Evolutionary conservation across 192 early-diverging fungal genomes (phyloP).

Genomic region (Radiomyces spectabilis): DNA sequence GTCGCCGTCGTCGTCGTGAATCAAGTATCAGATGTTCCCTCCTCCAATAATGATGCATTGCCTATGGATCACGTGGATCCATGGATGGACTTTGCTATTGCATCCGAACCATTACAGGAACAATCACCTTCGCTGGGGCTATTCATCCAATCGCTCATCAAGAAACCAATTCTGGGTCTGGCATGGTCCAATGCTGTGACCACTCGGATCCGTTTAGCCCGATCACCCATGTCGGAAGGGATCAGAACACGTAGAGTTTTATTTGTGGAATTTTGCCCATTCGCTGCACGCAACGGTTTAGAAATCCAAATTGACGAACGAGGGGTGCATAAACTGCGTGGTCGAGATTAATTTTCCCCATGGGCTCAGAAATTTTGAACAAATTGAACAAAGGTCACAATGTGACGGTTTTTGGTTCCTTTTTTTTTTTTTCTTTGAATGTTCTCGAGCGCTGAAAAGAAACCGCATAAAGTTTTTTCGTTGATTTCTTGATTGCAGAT

Average conservation of each 20-base stretch:
- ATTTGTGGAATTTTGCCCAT: slow-evolving; percentile 19
- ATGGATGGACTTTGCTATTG: slow-evolving; percentile 18
- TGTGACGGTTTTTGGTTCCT: too few species aligned
- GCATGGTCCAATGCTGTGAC: slow-evolving; percentile 72
- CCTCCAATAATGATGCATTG: slow-evolving; percentile 5
- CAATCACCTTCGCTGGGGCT: slow-evolving; percentile 1
- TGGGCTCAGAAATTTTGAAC: too few species aligned
- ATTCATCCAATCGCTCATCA: slow-evolving; percentile 29
- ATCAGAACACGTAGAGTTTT: slow-evolving; percentile 4
- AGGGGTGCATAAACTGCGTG: slow-evolving; percentile 3
- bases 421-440: too few species aligned
- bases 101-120: slow-evolving; percentile 2
- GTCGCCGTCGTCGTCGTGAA: slow-evolving; percentile 74
- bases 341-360: too few species aligned
- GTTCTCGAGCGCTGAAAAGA: too few species aligned
- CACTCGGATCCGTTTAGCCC: slow-evolving; percentile 50
- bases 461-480: too few species aligned
- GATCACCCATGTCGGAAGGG: slow-evolving; percentile 14
- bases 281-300: background rate
- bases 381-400: too few species aligned
- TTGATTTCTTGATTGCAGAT: too few species aligned
- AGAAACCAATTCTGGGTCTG: slow-evolving; percentile 64
- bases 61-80: slow-evolving; percentile 6
- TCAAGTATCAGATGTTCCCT: slow-evolving; percentile 61
- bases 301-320: slow-evolving; percentile 7